These are phyloP conservation scores for Ogataea nitratoaversa DNA, from an alignment of 805 yeast genomes.

Conservation along the genomic window DNA sequence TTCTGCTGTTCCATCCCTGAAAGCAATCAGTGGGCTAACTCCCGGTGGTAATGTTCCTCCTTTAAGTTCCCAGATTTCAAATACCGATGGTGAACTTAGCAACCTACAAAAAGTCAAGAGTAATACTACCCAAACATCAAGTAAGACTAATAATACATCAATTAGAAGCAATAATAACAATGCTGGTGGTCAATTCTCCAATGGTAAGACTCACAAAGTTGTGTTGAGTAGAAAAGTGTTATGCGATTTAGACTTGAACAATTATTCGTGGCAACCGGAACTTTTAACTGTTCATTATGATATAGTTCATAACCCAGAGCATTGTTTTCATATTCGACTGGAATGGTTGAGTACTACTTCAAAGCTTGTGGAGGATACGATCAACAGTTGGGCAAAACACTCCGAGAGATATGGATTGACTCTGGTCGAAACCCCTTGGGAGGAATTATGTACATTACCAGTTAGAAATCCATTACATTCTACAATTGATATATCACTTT, in stretches of 20 bases:
- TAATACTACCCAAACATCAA: constrained; percentile 8
- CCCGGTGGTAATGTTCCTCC: constrained; percentile 1
- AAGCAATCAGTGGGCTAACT: background rate
- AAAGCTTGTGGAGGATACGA: constrained; percentile 73
- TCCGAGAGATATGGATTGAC: constrained; percentile 83
- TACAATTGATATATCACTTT: constrained; percentile 62
- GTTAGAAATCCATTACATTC: constrained; percentile 84
- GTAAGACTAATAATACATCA: background rate
- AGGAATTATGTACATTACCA: constrained; percentile 76
- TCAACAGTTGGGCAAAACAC: constrained; percentile 71
- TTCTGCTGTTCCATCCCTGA: constrained; percentile 13
- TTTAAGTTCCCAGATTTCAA: background rate
- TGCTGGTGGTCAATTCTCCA: background rate
- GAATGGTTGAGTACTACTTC: constrained; percentile 95
- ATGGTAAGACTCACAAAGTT: constrained; percentile 28
- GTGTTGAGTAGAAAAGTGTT: constrained; percentile 63
- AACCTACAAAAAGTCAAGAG: background rate
- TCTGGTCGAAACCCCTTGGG: constrained; percentile 87
- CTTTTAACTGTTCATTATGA: constrained; percentile 82
- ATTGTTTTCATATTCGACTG: constrained; percentile 83
- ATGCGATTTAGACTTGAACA: constrained; percentile 71
- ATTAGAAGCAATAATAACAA: background rate
- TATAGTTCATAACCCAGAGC: constrained; percentile 88
- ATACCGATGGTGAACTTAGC: background rate
- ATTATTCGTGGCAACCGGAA: constrained; percentile 73